A percentile compares a stretch with the other conserved stretches of the same genome.
phyloP scores from a whole-genome alignment of 129 eudicot genomes.

The Helichrysum umbraculigerum region DNA sequence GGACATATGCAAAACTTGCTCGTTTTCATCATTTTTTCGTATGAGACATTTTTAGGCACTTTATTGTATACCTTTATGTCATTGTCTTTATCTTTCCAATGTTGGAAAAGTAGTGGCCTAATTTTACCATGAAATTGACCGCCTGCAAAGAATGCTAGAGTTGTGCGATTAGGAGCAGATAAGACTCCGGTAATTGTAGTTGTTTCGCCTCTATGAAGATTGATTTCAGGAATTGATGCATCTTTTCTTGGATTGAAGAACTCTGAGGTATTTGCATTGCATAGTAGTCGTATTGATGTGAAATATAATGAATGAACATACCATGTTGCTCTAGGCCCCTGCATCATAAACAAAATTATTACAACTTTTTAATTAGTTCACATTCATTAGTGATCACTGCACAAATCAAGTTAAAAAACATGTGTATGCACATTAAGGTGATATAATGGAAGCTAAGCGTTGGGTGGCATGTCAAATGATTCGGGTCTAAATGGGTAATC shows the following conservation, averaged over 20 bases:
- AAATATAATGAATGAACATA: constrained; percentile 70
- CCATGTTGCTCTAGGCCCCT: constrained; percentile 91
- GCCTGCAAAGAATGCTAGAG: constrained; percentile 79
- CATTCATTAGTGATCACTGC: not conserved
- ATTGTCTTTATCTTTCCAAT: constrained; percentile 74
- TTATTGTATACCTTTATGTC: constrained; percentile 52
- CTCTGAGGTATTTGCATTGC: constrained; percentile 87
- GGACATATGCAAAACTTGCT: constrained; percentile 85
- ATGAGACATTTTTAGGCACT: constrained; percentile 47
- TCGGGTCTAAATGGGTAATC: not conserved
- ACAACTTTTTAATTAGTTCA: not conserved
- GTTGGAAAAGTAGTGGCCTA: constrained; percentile 47
- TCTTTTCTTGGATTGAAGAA: constrained; percentile 84
- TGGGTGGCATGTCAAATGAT: not conserved
- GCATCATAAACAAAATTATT: constrained; percentile 22
- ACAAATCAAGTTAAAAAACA: not conserved
- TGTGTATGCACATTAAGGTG: not conserved
- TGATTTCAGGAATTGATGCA: constrained; percentile 70
- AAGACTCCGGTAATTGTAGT: constrained; percentile 29
- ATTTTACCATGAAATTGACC: constrained; percentile 65
- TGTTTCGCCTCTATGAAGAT: constrained; percentile 40
- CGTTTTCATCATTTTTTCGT: constrained; percentile 62
- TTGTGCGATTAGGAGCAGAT: constrained; percentile 54
- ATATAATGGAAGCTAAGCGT: not conserved
- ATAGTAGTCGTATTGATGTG: constrained; percentile 68